Evolutionary conservation across 2,329 filamentous ascomycete genomes (phyloP), one percentile per base, ranked within the genome.

Genomic region (Apiospora arundinis): DNA sequence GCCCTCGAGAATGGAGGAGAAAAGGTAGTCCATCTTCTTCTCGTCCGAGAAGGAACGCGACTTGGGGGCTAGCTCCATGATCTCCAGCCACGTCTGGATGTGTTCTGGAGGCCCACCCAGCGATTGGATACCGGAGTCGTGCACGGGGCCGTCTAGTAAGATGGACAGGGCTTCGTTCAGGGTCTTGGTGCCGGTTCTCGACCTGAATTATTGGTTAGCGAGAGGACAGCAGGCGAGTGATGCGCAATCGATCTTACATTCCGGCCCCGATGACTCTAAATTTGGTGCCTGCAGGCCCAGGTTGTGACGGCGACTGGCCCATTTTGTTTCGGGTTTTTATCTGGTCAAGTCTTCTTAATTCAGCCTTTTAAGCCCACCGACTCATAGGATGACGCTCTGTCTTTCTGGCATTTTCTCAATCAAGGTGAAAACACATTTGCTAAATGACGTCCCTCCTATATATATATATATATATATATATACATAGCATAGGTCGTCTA

Each of bases 111-210:
- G 76, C 40, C 84, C 80, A 0, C 76, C 76, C 28, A 85, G 79
- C 37, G 75, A 79, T 71, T 81, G 79, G 70, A 81, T 78, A 16
- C 79, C 80, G 6, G 79, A 79, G 71, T 81, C 80, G 72, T 82
- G 80, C 9, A 81, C 80, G 11, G 80, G 80, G 1, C 80, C 80
- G 68, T 77, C 74, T 52, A 81, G 76, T 32, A 82, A 78, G 69
- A 81, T 81, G 44, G 76, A 75, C 25, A 82, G 78, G 46, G 81
- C 81, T 73, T 82, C 78, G 72, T 82, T 81, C 18, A 82, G 75
- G 21, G 80, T 81, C 74, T 82, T 81, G 44, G 80, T 81, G 69
- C 80, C 80, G n/a, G 80, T 82, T 46, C 80, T 78, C 48, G 79
- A 81, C 80, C 80, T 81, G 67, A 67, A 32, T 16, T 18, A 21